phyloP scores from a whole-genome alignment of 345 rosid species.

The Boechera divaricarpa region DNA sequence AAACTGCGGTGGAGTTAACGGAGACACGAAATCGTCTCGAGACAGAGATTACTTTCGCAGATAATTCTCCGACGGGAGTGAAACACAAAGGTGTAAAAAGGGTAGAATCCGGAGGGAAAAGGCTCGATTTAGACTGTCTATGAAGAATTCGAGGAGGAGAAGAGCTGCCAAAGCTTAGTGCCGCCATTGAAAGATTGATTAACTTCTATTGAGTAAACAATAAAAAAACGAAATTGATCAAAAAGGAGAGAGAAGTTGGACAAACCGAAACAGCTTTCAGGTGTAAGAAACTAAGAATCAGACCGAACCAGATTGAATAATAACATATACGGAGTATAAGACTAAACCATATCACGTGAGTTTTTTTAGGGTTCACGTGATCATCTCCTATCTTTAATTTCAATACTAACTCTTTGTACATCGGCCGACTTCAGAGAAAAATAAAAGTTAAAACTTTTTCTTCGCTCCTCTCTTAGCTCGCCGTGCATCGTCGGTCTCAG shows the following conservation, averaged over 20 bases:
- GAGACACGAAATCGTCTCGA: slow-evolving; percentile 27
- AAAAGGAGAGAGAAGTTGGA: neutral
- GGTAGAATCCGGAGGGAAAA: neutral
- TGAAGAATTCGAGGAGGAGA: slow-evolving; percentile 39
- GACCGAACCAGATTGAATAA: neutral
- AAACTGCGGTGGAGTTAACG: slow-evolving; percentile 31
- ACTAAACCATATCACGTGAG: slow-evolving; percentile 29
- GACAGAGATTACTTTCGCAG: slow-evolving; percentile 22
- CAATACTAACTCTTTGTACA: neutral
- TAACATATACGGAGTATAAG: too few relatives aligned
- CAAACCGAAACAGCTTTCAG: slow-evolving; percentile 16
- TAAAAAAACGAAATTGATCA: neutral
- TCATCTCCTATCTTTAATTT: neutral
- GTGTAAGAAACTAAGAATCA: slow-evolving; percentile 6
- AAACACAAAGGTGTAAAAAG: neutral
- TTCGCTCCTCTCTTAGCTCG: slow-evolving; percentile 23
- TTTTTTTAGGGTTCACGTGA: slow-evolving; percentile 37
- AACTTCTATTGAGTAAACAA: too few relatives aligned
- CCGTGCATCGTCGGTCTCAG: neutral
- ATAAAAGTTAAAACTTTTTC: neutral
- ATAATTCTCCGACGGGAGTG: neutral
- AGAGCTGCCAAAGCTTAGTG: slow-evolving; percentile 40
- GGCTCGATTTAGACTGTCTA: slow-evolving; percentile 25
- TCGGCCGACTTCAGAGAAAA: slow-evolving; percentile 1
- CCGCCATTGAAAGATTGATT: slow-evolving; percentile 32